phyloP scores from a whole-genome alignment of 306 rosid genomes.

The Prosopis cineraria region DNA sequence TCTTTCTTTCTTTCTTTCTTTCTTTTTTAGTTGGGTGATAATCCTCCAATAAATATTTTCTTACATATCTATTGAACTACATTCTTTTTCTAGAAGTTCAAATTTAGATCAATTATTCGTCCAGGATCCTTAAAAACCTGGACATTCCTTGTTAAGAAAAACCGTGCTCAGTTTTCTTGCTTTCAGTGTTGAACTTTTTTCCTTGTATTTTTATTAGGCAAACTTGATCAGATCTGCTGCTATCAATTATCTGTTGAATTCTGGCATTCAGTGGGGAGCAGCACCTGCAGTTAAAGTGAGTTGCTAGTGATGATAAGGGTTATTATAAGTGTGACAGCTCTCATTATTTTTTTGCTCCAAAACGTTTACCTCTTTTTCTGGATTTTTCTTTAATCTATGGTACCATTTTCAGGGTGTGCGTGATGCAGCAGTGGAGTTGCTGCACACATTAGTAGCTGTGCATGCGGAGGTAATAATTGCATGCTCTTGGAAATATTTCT shows the following conservation, averaged over 20 bases:
- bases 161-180: constrained; percentile 12
- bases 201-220: constrained; percentile 62
- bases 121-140: constrained; percentile 16
- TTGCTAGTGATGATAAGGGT: constrained; percentile 32
- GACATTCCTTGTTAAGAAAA: constrained; percentile 29
- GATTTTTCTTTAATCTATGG: constrained; percentile 25
- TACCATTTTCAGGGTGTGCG: constrained; percentile 74
- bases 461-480: constrained; percentile 89
- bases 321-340: constrained; percentile 20
- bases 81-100: background rate
- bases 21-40: background rate
- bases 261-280: constrained; percentile 96
- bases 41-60: background rate
- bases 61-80: background rate
- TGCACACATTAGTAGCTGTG: constrained; percentile 92
- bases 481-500: constrained; percentile 5
- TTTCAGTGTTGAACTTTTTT: constrained; percentile 26
- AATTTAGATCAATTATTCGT: constrained; percentile 20
- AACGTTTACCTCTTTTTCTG: background rate
- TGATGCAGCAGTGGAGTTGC: constrained; percentile 93
- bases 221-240: constrained; percentile 91
- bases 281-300: constrained; percentile 95
- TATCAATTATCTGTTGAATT: constrained; percentile 78
- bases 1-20: background rate
- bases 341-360: constrained; percentile 9